phyloP scores from a whole-genome alignment of 768 basidiomycete genomes.

The Crassisporium funariophilum region DNA sequence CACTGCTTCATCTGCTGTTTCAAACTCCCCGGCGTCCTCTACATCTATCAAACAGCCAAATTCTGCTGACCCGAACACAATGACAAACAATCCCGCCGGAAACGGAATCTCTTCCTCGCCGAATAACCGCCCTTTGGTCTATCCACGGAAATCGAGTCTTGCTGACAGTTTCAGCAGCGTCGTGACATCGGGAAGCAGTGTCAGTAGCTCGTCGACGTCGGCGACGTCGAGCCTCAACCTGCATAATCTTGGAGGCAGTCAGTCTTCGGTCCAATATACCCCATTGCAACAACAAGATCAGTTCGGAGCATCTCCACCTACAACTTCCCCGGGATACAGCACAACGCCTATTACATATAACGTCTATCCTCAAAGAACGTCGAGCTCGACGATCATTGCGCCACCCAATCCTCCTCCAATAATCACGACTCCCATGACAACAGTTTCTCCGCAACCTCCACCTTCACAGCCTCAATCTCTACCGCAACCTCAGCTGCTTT shows the following conservation, averaged over 20 bases:
- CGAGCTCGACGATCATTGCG: constrained; percentile 9
- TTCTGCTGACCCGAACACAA: constrained; percentile 14
- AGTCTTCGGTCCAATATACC: constrained; percentile 5
- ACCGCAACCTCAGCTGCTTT: constrained; percentile 32
- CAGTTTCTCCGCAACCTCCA: constrained; percentile 21
- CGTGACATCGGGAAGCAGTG: constrained; percentile 24
- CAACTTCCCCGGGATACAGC: constrained; percentile 21
- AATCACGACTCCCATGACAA: constrained; percentile 15
- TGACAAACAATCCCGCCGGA: constrained; percentile 17
- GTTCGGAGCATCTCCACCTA: constrained; percentile 16
- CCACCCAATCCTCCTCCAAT: constrained; percentile 15
- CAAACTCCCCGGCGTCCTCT: constrained; percentile 34
- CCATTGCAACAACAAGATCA: constrained; percentile 14
- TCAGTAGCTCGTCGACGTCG: constrained; percentile 19
- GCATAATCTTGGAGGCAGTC: constrained; percentile 17
- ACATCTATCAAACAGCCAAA: constrained; percentile 22
- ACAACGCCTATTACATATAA: constrained; percentile 7
- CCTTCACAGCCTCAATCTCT: constrained; percentile 20
- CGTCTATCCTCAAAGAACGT: constrained; percentile 8
- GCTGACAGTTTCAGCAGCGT: constrained; percentile 37
- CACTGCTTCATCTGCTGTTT: constrained; percentile 30
- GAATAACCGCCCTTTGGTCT: constrained; percentile 18
- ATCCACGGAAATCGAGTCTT: constrained; percentile 39
- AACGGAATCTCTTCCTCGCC: constrained; percentile 19
- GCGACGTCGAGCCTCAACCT: constrained; percentile 14